Conservation (phyloP, 2,329 filamentous ascomycete species). For the Arthrobotrys sinensis region DNA sequence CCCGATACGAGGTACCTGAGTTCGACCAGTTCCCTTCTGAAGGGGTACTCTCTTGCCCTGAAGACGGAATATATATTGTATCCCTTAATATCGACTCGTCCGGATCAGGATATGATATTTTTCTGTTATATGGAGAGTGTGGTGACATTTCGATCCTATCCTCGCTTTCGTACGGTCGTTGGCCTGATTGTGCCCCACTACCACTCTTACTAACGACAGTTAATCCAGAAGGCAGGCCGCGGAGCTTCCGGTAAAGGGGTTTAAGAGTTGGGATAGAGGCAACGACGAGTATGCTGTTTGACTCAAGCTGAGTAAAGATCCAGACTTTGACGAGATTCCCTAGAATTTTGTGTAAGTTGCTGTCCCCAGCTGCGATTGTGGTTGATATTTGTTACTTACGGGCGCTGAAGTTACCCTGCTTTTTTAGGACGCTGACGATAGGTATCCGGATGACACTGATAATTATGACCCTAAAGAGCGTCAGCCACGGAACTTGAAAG, state of each 20-base stretch:
- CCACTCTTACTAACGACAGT: slow-evolving; percentile 24
- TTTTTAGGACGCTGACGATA: slow-evolving; percentile 32
- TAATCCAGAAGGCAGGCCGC: slow-evolving; percentile 15
- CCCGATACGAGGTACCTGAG: neutral
- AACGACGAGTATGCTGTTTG: slow-evolving; percentile 41
- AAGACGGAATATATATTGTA: slow-evolving; percentile 22
- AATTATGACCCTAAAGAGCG: slow-evolving; percentile 17
- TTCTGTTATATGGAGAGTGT: slow-evolving; percentile 26
- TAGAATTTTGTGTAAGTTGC: neutral
- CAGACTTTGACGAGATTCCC: slow-evolving; percentile 43
- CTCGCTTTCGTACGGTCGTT: slow-evolving; percentile 15
- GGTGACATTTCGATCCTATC: slow-evolving; percentile 36
- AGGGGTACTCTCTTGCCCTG: neutral
- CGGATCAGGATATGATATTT: slow-evolving; percentile 26
- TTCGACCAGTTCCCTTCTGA: slow-evolving; percentile 17
- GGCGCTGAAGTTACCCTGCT: slow-evolving; percentile 41
- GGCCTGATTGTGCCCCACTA: slow-evolving; percentile 10
- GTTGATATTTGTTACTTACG: slow-evolving; percentile 7
- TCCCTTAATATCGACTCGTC: slow-evolving; percentile 44
- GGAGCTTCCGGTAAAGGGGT: slow-evolving; percentile 37
- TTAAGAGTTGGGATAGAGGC: slow-evolving; percentile 39
- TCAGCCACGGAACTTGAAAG: neutral
- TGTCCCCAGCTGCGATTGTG: neutral
- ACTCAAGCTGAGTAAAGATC: slow-evolving; percentile 48
- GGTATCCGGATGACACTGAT: slow-evolving; percentile 41